phyloP scores from a whole-genome alignment of 1,284 basidiomycete genomes.

The Entoloma clypeatum region DNA sequence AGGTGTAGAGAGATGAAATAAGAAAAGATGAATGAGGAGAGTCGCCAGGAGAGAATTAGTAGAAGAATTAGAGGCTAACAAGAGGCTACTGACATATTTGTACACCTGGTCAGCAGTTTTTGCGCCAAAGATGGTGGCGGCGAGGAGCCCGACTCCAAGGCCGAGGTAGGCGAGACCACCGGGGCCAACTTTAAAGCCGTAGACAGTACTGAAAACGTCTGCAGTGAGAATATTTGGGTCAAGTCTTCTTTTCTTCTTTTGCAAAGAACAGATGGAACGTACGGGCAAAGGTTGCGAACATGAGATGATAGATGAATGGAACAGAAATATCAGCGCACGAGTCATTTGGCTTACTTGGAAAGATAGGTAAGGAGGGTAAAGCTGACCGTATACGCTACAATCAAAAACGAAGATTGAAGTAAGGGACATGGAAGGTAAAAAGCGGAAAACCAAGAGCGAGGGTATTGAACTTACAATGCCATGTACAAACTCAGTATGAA shows the following conservation, averaged over 20 bases:
- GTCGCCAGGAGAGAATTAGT: neutral
- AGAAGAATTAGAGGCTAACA: neutral
- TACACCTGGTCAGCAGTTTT: conserved; percentile 50
- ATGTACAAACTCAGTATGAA: conserved; percentile 58
- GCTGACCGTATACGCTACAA: conserved; percentile 44
- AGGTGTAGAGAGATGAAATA: too few relatives aligned
- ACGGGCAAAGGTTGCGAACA: conserved; percentile 61
- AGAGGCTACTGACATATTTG: conserved; percentile 36
- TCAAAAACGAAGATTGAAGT: conserved; percentile 1
- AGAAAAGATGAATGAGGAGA: neutral
- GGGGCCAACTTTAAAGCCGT: conserved; percentile 50
- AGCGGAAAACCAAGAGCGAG: conserved; percentile 1
- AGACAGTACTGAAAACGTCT: conserved; percentile 45
- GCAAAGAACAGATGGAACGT: conserved; percentile 21
- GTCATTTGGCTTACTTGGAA: neutral
- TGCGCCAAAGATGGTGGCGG: conserved; percentile 46
- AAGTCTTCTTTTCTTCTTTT: conserved; percentile 20
- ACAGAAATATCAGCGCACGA: neutral
- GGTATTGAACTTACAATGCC: conserved; percentile 60
- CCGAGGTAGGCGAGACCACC: conserved; percentile 58
- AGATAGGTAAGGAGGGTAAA: neutral
- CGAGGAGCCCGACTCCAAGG: conserved; percentile 55
- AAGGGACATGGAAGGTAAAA: neutral
- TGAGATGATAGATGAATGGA: conserved; percentile 61
- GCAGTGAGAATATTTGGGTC: conserved; percentile 4